phyloP scores from a whole-genome alignment of 1,139 yeast genomes.

The Insectozyma bohioensis region DNA sequence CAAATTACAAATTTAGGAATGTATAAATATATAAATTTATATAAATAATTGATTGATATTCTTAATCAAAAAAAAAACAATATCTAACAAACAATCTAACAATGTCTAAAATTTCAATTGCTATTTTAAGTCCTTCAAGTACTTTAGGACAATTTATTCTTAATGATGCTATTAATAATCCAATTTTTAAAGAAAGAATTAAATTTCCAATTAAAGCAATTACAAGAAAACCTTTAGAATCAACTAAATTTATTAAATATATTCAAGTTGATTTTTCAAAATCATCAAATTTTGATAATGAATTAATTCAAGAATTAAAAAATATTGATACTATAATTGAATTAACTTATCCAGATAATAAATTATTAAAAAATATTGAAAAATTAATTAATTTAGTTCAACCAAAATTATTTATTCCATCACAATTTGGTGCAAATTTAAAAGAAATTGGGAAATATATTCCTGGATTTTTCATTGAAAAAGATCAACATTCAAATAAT shows the following conservation, averaged over 20 bases:
- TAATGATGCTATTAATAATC: too few relatives aligned
- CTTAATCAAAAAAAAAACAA: too few relatives aligned
- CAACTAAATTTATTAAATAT: conserved; percentile 41
- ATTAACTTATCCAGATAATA: conserved; percentile 29
- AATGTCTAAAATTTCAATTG: too few relatives aligned
- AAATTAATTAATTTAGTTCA: conserved; percentile 36
- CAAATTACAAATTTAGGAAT: too few relatives aligned
- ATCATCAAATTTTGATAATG: conserved; percentile 24
- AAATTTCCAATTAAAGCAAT: conserved; percentile 50
- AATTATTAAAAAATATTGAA: conserved; percentile 23
- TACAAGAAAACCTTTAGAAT: conserved; percentile 40
- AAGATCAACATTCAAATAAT: conserved; percentile 35
- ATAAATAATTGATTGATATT: too few relatives aligned
- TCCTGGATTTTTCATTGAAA: conserved; percentile 37
- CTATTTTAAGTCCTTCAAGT: too few relatives aligned
- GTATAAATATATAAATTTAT: too few relatives aligned
- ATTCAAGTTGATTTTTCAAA: conserved; percentile 27
- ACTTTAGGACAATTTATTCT: too few relatives aligned
- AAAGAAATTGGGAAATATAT: conserved; percentile 19
- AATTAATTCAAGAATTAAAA: too few relatives aligned
- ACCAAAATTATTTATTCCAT: conserved; percentile 57
- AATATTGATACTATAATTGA: conserved; percentile 54
- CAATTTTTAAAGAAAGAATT: too few relatives aligned
- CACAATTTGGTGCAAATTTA: conserved; percentile 57
- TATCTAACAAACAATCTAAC: too few relatives aligned